A percentile compares a stretch with the other conserved stretches of the same genome.
Evolutionary conservation across 2,329 filamentous ascomycete genomes (phyloP).

Genomic region (Botrytis pseudocinerea): DNA sequence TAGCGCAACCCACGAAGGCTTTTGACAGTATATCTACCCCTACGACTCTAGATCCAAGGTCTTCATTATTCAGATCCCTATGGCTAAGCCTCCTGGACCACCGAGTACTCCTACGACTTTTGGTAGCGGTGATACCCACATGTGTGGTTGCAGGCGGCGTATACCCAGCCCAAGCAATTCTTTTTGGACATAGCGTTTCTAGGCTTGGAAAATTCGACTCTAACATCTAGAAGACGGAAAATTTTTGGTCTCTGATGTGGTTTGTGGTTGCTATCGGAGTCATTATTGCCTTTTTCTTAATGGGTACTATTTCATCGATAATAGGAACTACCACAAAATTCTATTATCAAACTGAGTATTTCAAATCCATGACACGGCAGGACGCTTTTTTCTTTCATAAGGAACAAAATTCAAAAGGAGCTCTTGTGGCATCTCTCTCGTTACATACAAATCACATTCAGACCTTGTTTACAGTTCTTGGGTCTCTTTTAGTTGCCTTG

Average conservation of each 20-base stretch:
- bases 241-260: conserved; percentile 25
- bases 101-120: conserved; percentile 42
- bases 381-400: conserved; percentile 87
- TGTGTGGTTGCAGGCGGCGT: conserved; percentile 51
- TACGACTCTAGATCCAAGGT: background rate
- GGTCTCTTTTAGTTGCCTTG: conserved; percentile 8
- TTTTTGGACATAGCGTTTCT: conserved; percentile 89
- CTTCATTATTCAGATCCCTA: background rate
- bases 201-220: conserved; percentile 84
- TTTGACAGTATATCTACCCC: background rate
- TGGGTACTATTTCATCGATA: conserved; percentile 83
- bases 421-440: conserved; percentile 81
- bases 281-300: conserved; percentile 94
- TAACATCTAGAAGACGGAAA: conserved; percentile 53
- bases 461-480: conserved; percentile 49
- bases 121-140: conserved; percentile 53
- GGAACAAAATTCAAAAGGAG: conserved; percentile 82
- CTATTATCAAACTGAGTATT: conserved; percentile 67
- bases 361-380: conserved; percentile 82
- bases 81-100: background rate
- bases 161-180: conserved; percentile 81
- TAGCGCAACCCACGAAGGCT: background rate
- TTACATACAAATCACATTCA: conserved; percentile 73
- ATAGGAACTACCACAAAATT: conserved; percentile 89
- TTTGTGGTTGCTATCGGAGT: conserved; percentile 57